These are phyloP conservation scores for Teunomyces atbi DNA, from an alignment of 805 yeast genomes.

Conservation along the genomic window DNA sequence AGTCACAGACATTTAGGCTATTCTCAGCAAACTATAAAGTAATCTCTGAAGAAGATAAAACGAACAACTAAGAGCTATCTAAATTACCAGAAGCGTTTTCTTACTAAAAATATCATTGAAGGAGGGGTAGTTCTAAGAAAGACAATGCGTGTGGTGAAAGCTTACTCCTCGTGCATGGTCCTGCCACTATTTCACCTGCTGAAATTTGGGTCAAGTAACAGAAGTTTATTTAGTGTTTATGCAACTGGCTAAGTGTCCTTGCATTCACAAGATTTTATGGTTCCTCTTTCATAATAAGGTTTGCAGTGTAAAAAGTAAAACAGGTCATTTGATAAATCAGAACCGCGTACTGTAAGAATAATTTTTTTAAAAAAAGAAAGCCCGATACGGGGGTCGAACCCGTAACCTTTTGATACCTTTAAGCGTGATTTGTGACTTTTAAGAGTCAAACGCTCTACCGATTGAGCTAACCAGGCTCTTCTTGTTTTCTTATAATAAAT, in stretches of 20 bases:
- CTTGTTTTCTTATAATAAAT: neutral
- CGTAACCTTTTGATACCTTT: slow-evolving; percentile 25
- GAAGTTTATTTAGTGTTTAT: neutral
- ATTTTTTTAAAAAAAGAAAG: slow-evolving; percentile 9
- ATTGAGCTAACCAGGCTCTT: slow-evolving; percentile 27
- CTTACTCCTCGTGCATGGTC: neutral
- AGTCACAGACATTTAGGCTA: neutral
- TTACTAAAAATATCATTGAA: neutral
- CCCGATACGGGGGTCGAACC: slow-evolving; percentile 31
- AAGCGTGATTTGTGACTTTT: slow-evolving; percentile 4
- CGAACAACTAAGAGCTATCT: neutral
- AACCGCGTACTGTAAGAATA: neutral
- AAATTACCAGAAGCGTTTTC: neutral
- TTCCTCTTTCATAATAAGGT: neutral
- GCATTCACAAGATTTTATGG: neutral
- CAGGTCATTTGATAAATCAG: neutral
- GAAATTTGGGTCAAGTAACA: neutral
- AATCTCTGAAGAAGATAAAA: neutral
- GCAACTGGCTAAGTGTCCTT: neutral
- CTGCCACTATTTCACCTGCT: neutral
- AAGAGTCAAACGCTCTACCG: slow-evolving; percentile 30
- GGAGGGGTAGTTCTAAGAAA: neutral
- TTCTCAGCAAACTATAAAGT: neutral
- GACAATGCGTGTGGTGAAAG: neutral
- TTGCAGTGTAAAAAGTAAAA: neutral